A percentile compares a stretch with the other conserved stretches of the same genome.
Evolutionary conservation across 1,139 yeast species (phyloP).

Genomic region (Blastobotrys capitulatus): DNA sequence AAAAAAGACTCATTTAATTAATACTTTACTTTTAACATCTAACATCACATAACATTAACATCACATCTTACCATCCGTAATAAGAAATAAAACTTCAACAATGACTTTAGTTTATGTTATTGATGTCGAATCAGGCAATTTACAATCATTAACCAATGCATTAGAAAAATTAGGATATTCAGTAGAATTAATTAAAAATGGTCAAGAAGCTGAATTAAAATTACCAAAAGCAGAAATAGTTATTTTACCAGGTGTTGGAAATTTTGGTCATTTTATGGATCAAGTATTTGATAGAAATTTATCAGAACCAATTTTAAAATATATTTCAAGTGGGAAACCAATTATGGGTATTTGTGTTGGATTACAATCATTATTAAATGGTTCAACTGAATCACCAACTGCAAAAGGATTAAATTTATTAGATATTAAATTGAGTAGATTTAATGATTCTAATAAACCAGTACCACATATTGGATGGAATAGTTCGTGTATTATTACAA

Average conservation of each 20-base stretch:
- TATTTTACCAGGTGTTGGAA: constrained; percentile 89
- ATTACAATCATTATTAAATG: constrained; percentile 69
- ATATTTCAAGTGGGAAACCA: constrained; percentile 68
- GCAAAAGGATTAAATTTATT: constrained; percentile 53
- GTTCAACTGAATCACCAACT: constrained; percentile 68
- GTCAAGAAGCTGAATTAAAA: constrained; percentile 29
- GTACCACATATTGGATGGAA: constrained; percentile 99
- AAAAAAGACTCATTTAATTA: background rate
- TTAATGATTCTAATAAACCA: constrained; percentile 59
- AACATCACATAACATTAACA: too few species aligned
- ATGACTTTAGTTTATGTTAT: constrained; percentile 57
- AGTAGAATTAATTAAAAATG: constrained; percentile 31
- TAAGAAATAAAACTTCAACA: background rate
- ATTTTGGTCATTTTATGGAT: constrained; percentile 86
- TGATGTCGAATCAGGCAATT: constrained; percentile 93
- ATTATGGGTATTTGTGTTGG: constrained; percentile 98
- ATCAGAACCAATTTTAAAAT: constrained; percentile 56
- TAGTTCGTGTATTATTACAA: constrained; percentile 31
- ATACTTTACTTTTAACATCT: too few species aligned
- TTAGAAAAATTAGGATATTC: constrained; percentile 73
- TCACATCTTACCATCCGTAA: too few species aligned
- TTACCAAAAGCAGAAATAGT: constrained; percentile 29
- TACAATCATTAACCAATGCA: constrained; percentile 85
- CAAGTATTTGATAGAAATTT: constrained; percentile 59
- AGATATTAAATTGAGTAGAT: constrained; percentile 51